These are phyloP conservation scores for Diutina sp. DNA, from an alignment of 1,139 yeast genomes.

Conservation along the genomic window DNA sequence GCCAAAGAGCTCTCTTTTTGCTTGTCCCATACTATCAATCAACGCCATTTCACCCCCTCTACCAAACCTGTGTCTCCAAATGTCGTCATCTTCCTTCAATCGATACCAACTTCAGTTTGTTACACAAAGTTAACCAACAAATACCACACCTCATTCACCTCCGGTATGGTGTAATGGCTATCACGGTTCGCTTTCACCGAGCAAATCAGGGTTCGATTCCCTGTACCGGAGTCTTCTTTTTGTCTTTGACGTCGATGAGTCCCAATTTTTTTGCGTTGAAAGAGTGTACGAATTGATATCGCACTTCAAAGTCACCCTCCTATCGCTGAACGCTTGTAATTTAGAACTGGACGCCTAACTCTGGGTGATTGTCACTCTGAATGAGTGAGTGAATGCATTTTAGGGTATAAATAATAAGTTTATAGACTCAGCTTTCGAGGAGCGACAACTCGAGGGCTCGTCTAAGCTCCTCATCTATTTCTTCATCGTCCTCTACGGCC, in stretches of 20 bases:
- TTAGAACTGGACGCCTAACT: no score
- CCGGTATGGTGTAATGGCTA: conserved; percentile 38
- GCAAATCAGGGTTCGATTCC: conserved; percentile 64
- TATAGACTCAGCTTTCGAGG: background rate
- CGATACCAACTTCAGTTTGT: no score
- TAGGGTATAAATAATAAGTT: background rate
- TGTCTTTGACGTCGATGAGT: no score
- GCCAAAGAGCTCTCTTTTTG: background rate
- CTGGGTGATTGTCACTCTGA: background rate
- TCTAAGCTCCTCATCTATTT: conserved; percentile 14
- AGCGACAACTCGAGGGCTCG: conserved; percentile 10
- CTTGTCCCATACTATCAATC: background rate
- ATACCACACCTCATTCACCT: conserved; percentile 3
- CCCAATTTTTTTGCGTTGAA: no score
- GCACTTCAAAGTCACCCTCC: no score
- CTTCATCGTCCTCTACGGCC: background rate
- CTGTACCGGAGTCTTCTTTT: conserved; percentile 40
- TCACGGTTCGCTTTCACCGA: conserved; percentile 42
- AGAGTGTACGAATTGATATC: no score
- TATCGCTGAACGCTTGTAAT: no score
- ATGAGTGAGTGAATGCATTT: background rate
- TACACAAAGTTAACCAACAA: no score
- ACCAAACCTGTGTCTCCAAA: no score
- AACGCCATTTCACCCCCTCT: no score
- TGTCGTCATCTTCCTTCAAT: no score